Conservation (phyloP, 2,329 filamentous ascomycete genomes). For the Trichophyton benhamiae region DNA sequence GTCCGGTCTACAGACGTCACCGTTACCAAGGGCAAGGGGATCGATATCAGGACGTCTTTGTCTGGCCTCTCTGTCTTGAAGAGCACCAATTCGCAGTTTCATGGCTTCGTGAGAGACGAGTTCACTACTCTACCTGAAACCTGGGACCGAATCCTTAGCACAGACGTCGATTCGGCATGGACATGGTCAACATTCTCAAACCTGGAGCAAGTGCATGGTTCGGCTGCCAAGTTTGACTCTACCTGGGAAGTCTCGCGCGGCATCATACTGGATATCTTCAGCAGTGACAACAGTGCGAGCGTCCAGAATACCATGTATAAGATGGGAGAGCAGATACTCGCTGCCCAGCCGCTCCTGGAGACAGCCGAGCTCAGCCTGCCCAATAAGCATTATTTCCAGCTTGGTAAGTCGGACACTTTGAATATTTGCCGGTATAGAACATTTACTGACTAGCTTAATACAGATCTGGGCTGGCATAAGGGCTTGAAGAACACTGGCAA, state of each 20-base stretch:
- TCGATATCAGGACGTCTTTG: constrained; percentile 66
- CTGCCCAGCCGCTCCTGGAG: constrained; percentile 56
- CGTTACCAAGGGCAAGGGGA: constrained; percentile 54
- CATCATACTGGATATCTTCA: constrained; percentile 86
- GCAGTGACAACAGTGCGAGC: constrained; percentile 77
- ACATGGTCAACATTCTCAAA: constrained; percentile 62
- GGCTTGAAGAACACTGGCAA: constrained; percentile 87
- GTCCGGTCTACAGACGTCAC: constrained; percentile 69
- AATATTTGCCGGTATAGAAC: background rate
- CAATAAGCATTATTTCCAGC: constrained; percentile 98
- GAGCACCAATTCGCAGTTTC: constrained; percentile 91
- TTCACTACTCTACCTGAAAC: constrained; percentile 83
- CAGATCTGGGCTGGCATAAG: constrained; percentile 95
- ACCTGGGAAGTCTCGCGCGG: constrained; percentile 66
- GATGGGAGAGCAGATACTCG: constrained; percentile 82
- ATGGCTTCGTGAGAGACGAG: constrained; percentile 85
- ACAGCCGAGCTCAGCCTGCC: constrained; percentile 73
- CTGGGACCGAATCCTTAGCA: constrained; percentile 91
- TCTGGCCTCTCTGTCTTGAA: constrained; percentile 79
- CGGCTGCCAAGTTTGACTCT: constrained; percentile 57
- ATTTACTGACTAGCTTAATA: constrained; percentile 8
- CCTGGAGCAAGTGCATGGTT: constrained; percentile 54
- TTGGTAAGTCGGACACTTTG: constrained; percentile 38
- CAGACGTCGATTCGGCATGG: constrained; percentile 81
- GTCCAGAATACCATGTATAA: constrained; percentile 99